Evolutionary conservation across 129 eudicot genomes (phyloP).

Genomic region (Kitagawia praeruptora): DNA sequence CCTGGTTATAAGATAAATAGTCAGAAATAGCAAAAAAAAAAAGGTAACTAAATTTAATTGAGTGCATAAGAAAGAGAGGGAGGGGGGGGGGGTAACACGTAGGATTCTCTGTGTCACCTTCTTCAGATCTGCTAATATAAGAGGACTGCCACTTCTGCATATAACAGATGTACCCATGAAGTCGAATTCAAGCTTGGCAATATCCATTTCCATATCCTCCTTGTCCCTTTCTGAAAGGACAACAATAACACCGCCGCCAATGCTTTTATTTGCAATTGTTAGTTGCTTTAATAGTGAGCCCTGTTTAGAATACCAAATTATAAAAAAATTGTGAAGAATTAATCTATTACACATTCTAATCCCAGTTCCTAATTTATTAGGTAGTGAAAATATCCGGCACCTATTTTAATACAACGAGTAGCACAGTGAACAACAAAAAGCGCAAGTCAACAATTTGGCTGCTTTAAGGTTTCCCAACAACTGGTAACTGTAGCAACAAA

Average conservation of each 20-base stretch:
- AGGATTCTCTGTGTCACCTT: slow-evolving; percentile 34
- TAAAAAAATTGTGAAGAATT: background rate
- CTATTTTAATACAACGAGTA: background rate
- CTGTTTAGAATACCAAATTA: slow-evolving; percentile 30
- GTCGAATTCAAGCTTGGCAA: slow-evolving; percentile 85
- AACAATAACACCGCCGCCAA: slow-evolving; percentile 93
- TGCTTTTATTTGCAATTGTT: slow-evolving; percentile 95
- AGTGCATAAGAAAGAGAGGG: background rate
- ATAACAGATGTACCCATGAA: slow-evolving; percentile 96
- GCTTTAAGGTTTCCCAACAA: background rate
- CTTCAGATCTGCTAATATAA: slow-evolving; percentile 94
- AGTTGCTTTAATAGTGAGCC: slow-evolving; percentile 96
- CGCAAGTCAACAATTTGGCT: background rate
- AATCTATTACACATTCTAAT: background rate
- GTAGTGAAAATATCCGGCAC: background rate
- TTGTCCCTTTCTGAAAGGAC: slow-evolving; percentile 96
- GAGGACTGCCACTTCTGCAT: slow-evolving; percentile 99
- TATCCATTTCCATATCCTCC: slow-evolving; percentile 99
- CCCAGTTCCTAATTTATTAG: too few species aligned
- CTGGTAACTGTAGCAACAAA: background rate
- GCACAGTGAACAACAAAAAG: background rate
- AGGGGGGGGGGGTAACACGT: background rate
- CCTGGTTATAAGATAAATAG: slow-evolving; percentile 29
- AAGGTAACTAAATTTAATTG: background rate
- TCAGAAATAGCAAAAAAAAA: background rate